Conservation (phyloP, 1,284 basidiomycete genomes). For the Moesziomyces sp. region DNA sequence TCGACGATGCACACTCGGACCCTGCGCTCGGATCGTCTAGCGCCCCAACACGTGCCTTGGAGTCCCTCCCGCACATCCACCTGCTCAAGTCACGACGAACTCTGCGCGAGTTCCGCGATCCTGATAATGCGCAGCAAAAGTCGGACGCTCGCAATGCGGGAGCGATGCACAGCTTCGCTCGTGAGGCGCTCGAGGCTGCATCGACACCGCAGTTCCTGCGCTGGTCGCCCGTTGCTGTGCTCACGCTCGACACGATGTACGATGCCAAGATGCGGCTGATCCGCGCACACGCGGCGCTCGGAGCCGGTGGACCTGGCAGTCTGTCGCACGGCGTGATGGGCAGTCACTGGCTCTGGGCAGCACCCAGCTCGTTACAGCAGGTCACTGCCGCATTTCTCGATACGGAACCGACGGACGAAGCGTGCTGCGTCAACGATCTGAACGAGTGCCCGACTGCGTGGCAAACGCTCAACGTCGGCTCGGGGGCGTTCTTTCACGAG, state of each 20-base stretch:
- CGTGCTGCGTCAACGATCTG: slow-evolving; percentile 48
- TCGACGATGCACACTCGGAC: slow-evolving; percentile 37
- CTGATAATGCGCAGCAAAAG: slow-evolving; percentile 52
- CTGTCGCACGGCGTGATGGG: slow-evolving; percentile 51
- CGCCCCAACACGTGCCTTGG: slow-evolving; percentile 8
- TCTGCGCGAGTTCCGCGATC: slow-evolving; percentile 42
- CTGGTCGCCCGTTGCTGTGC: slow-evolving; percentile 41
- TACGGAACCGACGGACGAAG: slow-evolving; percentile 38
- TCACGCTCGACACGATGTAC: slow-evolving; percentile 46
- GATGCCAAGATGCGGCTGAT: slow-evolving; percentile 42
- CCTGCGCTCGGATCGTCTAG: not conserved
- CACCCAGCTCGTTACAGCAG: slow-evolving; percentile 25
- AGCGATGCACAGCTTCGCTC: slow-evolving; percentile 44
- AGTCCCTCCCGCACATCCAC: slow-evolving; percentile 38
- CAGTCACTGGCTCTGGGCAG: slow-evolving; percentile 54
- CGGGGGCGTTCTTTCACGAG: slow-evolving; percentile 51
- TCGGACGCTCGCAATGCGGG: slow-evolving; percentile 37
- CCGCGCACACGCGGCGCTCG: slow-evolving; percentile 50
- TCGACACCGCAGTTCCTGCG: slow-evolving; percentile 21
- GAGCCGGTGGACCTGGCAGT: slow-evolving; percentile 28
- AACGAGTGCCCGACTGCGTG: slow-evolving; percentile 40
- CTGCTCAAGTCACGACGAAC: slow-evolving; percentile 38
- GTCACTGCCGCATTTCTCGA: slow-evolving; percentile 44
- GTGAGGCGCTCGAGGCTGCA: slow-evolving; percentile 34
- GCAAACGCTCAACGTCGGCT: slow-evolving; percentile 55